Conservation (phyloP, 2,329 filamentous ascomycete genomes). For the Samsoniella hepiali region DNA sequence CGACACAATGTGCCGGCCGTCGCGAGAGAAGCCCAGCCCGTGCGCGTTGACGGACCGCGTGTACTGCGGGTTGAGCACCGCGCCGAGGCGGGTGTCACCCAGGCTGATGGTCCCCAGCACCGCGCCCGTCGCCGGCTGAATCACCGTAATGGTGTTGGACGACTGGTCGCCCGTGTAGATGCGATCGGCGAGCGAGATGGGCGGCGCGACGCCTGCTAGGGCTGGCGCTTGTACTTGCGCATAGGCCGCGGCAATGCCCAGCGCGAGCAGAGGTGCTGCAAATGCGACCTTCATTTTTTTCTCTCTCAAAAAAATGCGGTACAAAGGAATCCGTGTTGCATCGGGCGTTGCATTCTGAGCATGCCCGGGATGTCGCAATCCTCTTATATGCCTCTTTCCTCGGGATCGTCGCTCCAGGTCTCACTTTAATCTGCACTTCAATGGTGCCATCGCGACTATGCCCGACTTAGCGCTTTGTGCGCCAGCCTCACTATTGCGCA, state of each 20-base stretch:
- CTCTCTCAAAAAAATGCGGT: neutral
- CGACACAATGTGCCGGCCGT: slow-evolving; percentile 20
- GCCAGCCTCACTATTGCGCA: neutral
- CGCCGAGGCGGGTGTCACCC: slow-evolving; percentile 14
- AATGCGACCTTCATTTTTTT: neutral
- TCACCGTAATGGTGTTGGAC: slow-evolving; percentile 33
- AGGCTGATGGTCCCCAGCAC: slow-evolving; percentile 21
- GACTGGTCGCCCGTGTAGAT: slow-evolving; percentile 18
- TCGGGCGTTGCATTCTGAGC: neutral
- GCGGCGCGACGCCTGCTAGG: neutral
- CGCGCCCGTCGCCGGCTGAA: slow-evolving; percentile 11
- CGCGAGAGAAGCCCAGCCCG: slow-evolving; percentile 21
- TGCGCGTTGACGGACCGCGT: slow-evolving; percentile 19
- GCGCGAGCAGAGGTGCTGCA: neutral
- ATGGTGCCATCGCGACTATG: slow-evolving; percentile 10
- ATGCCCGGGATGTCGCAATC: slow-evolving; percentile 1
- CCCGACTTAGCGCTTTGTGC: neutral
- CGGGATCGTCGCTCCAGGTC: slow-evolving; percentile 3
- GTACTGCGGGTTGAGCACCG: slow-evolving; percentile 20
- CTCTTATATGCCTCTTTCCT: neutral
- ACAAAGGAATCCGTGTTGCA: neutral
- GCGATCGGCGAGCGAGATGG: slow-evolving; percentile 1
- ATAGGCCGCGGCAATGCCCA: neutral
- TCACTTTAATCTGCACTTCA: slow-evolving; percentile 7
- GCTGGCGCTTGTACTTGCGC: slow-evolving; percentile 5